Percentiles rank a stretch among this genome's conserved stretches.
Evolutionary conservation across 108 stramenopile genomes (phyloP).

Genomic region (Stephanodiscus triporus): DNA sequence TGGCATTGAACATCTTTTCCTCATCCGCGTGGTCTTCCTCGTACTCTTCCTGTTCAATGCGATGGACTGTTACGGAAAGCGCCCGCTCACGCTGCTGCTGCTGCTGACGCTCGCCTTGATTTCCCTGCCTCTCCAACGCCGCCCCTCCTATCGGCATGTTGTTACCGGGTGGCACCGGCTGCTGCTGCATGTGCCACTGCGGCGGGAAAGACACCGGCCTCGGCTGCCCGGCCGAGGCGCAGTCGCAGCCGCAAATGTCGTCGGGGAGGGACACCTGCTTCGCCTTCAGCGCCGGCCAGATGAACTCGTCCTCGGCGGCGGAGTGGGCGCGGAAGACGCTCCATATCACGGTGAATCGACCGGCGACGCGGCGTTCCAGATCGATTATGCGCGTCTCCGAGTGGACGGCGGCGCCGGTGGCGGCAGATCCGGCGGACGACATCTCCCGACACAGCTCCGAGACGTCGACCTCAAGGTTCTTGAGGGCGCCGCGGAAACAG

Average conservation of each 20-base stretch:
- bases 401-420: background rate
- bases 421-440: constrained; percentile 9
- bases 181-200: background rate
- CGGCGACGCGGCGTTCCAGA: constrained; percentile 71
- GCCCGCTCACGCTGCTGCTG: constrained; percentile 36
- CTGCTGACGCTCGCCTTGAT: background rate
- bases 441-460: constrained; percentile 54
- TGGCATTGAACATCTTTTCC: constrained; percentile 84
- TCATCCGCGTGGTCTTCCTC: constrained; percentile 94
- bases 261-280: constrained; percentile 58
- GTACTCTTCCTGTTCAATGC: constrained; percentile 86
- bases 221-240: constrained; percentile 6
- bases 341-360: constrained; percentile 93
- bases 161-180: background rate
- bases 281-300: constrained; percentile 90
- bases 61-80: constrained; percentile 40
- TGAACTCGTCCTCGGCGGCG: constrained; percentile 96
- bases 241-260: constrained; percentile 9
- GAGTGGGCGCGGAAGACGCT: constrained; percentile 93
- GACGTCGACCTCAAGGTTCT: constrained; percentile 71
- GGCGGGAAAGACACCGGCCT: background rate
- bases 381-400: constrained; percentile 35
- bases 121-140: constrained; percentile 2
- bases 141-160: constrained; percentile 8
- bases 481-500: constrained; percentile 82